A percentile compares a stretch with the other conserved stretches of the same genome.
Conservation (phyloP, 129 eudicot species). For the Logfia minima region DNA sequence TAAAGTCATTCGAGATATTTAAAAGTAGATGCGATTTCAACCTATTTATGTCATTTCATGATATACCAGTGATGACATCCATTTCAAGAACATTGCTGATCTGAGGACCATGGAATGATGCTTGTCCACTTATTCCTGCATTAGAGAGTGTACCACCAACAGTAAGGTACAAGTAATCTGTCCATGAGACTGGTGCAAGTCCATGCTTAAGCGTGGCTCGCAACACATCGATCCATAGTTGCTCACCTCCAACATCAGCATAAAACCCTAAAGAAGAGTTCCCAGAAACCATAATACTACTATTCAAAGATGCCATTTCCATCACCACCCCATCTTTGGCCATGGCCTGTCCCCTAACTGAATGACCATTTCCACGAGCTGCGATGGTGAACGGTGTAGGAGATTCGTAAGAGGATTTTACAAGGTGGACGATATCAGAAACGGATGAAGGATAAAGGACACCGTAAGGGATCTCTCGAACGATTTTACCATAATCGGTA, state of each 20-base stretch:
- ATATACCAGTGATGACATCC: constrained; percentile 40
- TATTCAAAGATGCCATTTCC: constrained; percentile 32
- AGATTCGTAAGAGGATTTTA: constrained; percentile 20
- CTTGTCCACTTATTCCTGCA: constrained; percentile 38
- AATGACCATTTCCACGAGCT: constrained; percentile 39
- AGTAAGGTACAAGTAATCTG: constrained; percentile 39
- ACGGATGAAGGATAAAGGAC: constrained; percentile 32
- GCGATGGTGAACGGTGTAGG: constrained; percentile 23
- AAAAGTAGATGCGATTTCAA: neutral
- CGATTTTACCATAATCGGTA: constrained; percentile 32
- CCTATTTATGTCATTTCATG: neutral
- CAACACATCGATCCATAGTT: constrained; percentile 39
- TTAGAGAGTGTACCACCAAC: constrained; percentile 43
- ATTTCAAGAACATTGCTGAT: constrained; percentile 42
- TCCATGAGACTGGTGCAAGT: constrained; percentile 41
- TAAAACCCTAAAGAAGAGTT: constrained; percentile 33
- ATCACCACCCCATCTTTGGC: constrained; percentile 42
- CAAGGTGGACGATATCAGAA: constrained; percentile 25
- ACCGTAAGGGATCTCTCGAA: constrained; percentile 28
- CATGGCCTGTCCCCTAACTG: constrained; percentile 44
- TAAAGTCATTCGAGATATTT: neutral
- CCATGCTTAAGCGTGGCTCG: constrained; percentile 33
- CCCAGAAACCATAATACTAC: constrained; percentile 30
- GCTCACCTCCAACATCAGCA: constrained; percentile 47
- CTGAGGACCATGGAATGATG: constrained; percentile 41